These are phyloP conservation scores for Drechslerella dactyloides DNA, from an alignment of 2,329 filamentous ascomycete genomes.

Conservation along the genomic window DNA sequence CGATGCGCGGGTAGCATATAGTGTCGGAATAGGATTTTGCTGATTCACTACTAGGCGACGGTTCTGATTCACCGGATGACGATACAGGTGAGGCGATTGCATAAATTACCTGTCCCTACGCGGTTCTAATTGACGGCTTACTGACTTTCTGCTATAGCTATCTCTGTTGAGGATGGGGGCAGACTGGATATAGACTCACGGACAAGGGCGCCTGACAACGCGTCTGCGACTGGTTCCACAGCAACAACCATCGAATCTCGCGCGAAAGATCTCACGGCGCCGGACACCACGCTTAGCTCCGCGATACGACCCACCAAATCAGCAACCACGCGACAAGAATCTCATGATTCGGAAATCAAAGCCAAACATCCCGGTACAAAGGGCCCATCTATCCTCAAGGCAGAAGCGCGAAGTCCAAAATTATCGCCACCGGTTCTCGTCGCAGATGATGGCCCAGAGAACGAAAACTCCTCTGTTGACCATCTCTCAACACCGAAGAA, in stretches of 20 bases:
- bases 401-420: conserved; percentile 20
- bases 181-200: conserved; percentile 11
- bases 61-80: conserved; percentile 8
- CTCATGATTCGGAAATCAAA: neutral
- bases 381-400: conserved; percentile 15
- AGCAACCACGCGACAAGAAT: conserved; percentile 33
- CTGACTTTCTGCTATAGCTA: conserved; percentile 18
- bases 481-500: conserved; percentile 22
- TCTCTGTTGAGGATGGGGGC: conserved; percentile 26
- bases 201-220: conserved; percentile 21
- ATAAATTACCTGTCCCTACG: neutral
- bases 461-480: conserved; percentile 20
- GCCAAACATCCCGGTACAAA: conserved; percentile 1
- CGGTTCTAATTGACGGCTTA: too few species aligned
- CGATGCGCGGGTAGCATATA: conserved; percentile 1
- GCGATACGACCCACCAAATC: conserved; percentile 29
- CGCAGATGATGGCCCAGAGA: conserved; percentile 19
- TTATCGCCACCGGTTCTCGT: conserved; percentile 17
- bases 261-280: conserved; percentile 8
- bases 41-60: conserved; percentile 23
- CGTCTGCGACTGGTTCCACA: conserved; percentile 11
- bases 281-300: conserved; percentile 14
- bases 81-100: conserved; percentile 33
- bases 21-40: conserved; percentile 5
- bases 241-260: neutral